Evolutionary conservation across 768 basidiomycete species (phyloP), one percentile per base, ranked within the genome.

Genomic region (Neoboletus subvelutipes): DNA sequence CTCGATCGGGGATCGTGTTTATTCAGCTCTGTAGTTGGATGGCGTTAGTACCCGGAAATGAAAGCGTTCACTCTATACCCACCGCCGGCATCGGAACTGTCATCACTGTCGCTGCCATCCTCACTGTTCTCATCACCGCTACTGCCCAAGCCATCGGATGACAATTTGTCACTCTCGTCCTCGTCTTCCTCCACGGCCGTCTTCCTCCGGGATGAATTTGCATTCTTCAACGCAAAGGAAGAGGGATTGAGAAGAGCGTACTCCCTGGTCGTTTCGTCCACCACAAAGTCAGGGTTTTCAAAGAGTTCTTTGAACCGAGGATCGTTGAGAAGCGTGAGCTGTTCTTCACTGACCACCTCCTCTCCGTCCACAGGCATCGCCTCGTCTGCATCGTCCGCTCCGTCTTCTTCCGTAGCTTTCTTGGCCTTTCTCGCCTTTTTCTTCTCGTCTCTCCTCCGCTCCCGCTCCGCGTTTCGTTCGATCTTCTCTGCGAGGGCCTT

Each of bases 241-340:
- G 94, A 95, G 15, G 96, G 96, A 71, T 98, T 94, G 69, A 98
- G 83, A 61, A 98, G 73, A n/a, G 87, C 90, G 70, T 80, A 98
- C 76, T 98, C 97, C 64, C 91, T 80, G 62, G 79, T 90, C 41
- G 75, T 81, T 76, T 94, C 91, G 73, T 98, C 96, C 61, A 99
- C 90, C 65, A 88, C 81, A 71, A 92, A 99, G 54, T 91, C 90
- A 4, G 92, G 88, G 67, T 97, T 86, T 74, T 92, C 85, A 73
- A 97, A 99, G 39, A 99, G 80, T 45, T 84, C 87, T 55, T 86
- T 79, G 81, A 98, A 99, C 54, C 97, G 88, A 54, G 88, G 85
- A 73, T 99, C 97, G 45, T 76, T 83, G 61, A 95, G 85, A 57
- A 96, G 71, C 52, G 72, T 86, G 41, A 75, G 58, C 55, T 61